Conservation (phyloP, 495 filamentous ascomycete species). For the Aspergillus leporis region DNA sequence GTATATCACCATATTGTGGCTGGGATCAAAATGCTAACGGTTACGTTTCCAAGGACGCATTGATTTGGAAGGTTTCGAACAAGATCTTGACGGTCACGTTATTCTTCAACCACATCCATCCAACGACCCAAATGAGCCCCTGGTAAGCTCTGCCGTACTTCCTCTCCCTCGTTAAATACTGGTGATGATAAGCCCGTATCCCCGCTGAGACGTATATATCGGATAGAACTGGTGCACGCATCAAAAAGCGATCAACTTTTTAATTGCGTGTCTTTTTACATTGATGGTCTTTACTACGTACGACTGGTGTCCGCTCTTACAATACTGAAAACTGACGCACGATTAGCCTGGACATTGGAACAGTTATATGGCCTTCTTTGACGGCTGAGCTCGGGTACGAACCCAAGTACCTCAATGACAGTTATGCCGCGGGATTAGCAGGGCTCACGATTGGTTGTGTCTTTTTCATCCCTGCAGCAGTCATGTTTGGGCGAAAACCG, state of each 20-base stretch:
- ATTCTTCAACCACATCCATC: constrained; percentile 18
- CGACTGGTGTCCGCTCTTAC: neutral
- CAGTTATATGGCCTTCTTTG: constrained; percentile 34
- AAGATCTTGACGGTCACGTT: constrained; percentile 1
- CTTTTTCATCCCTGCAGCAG: constrained; percentile 36
- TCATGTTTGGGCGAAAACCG: constrained; percentile 34
- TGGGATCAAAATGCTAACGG: neutral
- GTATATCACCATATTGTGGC: neutral
- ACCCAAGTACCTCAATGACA: constrained; percentile 28
- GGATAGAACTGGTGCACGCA: constrained; percentile 11
- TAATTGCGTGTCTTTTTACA: constrained; percentile 31
- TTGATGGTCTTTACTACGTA: constrained; percentile 18
- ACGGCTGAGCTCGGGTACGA: constrained; percentile 30
- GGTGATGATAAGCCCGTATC: neutral
- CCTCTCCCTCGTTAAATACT: neutral
- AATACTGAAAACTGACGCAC: neutral
- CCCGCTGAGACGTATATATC: too few relatives aligned
- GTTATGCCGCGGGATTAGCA: constrained; percentile 30
- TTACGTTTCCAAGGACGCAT: neutral
- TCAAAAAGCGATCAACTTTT: constrained; percentile 31
- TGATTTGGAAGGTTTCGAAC: constrained; percentile 1
- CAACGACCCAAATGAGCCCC: constrained; percentile 17
- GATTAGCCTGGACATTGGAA: constrained; percentile 22
- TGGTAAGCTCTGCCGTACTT: neutral
- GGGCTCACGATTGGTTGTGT: constrained; percentile 31